Conservation (phyloP, 192 early-diverging fungal genomes). For the Ambispora gerdemannii region DNA sequence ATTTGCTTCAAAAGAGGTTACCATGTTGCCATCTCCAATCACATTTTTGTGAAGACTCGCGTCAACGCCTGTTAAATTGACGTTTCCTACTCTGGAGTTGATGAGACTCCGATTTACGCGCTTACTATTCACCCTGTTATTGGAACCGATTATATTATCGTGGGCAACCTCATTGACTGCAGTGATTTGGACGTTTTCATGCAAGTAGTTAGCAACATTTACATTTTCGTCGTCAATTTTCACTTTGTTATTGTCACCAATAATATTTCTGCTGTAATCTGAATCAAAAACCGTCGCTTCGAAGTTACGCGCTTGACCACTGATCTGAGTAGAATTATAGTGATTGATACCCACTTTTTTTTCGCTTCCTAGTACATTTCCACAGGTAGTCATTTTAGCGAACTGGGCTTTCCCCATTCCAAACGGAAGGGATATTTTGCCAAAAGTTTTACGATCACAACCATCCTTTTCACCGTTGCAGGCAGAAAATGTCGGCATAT, state of each 20-base stretch:
- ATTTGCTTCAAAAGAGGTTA: too few species aligned
- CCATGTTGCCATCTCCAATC: neutral
- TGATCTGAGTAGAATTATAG: neutral
- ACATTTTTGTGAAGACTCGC: neutral
- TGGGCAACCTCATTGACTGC: neutral
- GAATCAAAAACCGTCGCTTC: neutral
- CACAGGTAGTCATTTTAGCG: neutral
- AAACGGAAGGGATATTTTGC: neutral
- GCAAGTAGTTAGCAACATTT: neutral
- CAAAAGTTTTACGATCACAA: neutral
- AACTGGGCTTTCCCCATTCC: neutral
- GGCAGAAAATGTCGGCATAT: neutral
- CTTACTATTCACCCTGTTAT: neutral
- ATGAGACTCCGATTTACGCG: neutral
- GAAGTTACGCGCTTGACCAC: neutral
- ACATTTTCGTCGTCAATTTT: neutral
- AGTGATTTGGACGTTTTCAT: neutral
- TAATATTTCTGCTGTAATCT: neutral
- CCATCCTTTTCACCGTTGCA: neutral
- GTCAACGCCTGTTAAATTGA: neutral
- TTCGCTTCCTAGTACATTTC: neutral
- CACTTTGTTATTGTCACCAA: neutral
- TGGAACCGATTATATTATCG: conserved; percentile 3
- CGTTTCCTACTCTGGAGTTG: neutral
- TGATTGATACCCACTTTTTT: neutral